These are phyloP conservation scores for Thelonectria discophora DNA, from an alignment of 2,329 filamentous ascomycete genomes.

Conservation along the genomic window DNA sequence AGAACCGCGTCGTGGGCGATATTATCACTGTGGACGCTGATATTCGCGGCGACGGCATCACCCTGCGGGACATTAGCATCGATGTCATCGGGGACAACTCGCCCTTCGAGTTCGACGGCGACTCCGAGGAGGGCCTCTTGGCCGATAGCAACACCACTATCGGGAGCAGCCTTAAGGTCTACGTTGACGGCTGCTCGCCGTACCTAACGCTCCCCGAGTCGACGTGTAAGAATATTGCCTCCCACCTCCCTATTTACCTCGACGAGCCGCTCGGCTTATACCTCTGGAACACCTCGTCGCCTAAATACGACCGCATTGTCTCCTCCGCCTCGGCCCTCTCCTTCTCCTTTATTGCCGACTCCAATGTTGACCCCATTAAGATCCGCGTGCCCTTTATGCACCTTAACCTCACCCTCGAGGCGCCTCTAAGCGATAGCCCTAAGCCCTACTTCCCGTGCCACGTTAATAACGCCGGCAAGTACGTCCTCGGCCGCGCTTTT, in stretches of 20 bases:
- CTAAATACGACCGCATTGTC: conserved; percentile 49
- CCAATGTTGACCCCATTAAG: conserved; percentile 10
- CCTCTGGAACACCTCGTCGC: conserved; percentile 50
- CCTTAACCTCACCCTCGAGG: conserved; percentile 50
- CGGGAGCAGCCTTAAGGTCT: conserved; percentile 37
- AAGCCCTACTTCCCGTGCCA: conserved; percentile 56
- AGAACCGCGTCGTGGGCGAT: conserved; percentile 49
- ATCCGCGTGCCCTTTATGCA: conserved; percentile 43
- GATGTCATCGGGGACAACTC: conserved; percentile 41
- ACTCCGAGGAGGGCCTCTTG: conserved; percentile 40
- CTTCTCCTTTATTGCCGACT: conserved; percentile 49
- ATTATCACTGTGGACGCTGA: conserved; percentile 34
- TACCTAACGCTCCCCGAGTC: conserved; percentile 52
- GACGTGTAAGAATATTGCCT: conserved; percentile 52
- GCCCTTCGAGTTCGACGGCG: neutral
- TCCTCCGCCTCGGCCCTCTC: conserved; percentile 52
- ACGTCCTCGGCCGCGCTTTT: conserved; percentile 48
- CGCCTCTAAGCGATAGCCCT: conserved; percentile 45
- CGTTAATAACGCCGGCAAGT: conserved; percentile 34
- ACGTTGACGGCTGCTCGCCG: conserved; percentile 50
- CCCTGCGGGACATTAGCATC: conserved; percentile 49
- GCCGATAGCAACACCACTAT: conserved; percentile 35
- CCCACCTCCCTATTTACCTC: conserved; percentile 49
- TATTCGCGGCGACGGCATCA: conserved; percentile 35
- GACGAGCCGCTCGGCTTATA: conserved; percentile 50